Evolutionary conservation across 331 rosid genomes (phyloP).

Genomic region (Acacia pycnantha): DNA sequence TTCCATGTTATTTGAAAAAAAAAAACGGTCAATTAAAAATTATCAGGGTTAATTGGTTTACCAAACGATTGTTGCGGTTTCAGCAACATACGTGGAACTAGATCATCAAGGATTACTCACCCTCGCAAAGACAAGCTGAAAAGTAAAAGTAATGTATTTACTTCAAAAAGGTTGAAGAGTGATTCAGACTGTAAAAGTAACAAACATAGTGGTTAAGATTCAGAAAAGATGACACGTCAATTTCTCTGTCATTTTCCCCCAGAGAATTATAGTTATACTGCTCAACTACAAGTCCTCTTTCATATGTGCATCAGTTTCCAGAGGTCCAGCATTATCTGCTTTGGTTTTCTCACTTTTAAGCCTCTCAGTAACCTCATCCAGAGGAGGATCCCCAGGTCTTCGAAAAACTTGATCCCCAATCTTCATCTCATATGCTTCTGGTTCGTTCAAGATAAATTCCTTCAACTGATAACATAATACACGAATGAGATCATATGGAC

Average conservation of each 20-base stretch:
- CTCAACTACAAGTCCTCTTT: slow-evolving; percentile 63
- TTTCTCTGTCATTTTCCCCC: slow-evolving; percentile 16
- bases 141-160: background rate
- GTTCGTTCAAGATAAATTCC: slow-evolving; percentile 71
- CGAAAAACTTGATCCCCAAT: slow-evolving; percentile 75
- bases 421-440: slow-evolving; percentile 86
- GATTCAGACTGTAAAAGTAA: slow-evolving; percentile 2
- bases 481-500: slow-evolving; percentile 8
- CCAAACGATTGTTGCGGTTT: background rate
- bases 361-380: slow-evolving; percentile 62
- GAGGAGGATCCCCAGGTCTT: slow-evolving; percentile 87
- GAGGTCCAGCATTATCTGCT: slow-evolving; percentile 31
- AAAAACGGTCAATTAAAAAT: background rate
- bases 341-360: slow-evolving; percentile 43
- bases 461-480: slow-evolving; percentile 56
- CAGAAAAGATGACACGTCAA: background rate
- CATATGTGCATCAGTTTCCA: slow-evolving; percentile 27
- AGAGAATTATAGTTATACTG: slow-evolving; percentile 6
- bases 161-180: background rate
- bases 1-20: background rate
- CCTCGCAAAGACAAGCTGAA: background rate
- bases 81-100: background rate
- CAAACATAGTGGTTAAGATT: background rate
- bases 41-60: background rate
- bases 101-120: background rate